Evolutionary conservation across 768 basidiomycete genomes (phyloP).

Genomic region (Termitomyces sp.): DNA sequence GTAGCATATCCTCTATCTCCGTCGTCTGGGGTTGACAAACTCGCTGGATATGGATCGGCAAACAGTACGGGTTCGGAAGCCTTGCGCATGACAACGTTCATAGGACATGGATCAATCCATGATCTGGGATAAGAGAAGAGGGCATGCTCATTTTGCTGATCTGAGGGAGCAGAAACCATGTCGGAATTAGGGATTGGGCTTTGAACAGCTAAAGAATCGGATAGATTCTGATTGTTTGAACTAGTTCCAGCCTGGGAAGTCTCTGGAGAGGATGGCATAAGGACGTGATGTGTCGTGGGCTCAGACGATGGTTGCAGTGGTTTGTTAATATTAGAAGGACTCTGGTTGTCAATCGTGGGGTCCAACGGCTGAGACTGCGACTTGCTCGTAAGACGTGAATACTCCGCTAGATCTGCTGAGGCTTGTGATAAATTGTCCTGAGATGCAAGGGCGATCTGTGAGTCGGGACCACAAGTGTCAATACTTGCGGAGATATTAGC

Average conservation of each 20-base stretch:
- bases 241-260: neutral
- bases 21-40: constrained; percentile 40
- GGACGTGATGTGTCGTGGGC: too few relatives aligned
- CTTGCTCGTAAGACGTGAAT: neutral
- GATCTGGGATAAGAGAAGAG: neutral
- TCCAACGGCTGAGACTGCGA: neutral
- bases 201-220: neutral
- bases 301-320: neutral
- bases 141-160: neutral
- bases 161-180: neutral
- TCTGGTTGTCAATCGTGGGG: neutral
- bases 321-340: neutral
- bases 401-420: neutral
- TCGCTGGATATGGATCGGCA: constrained; percentile 45
- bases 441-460: neutral
- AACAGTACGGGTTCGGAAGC: constrained; percentile 32
- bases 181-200: neutral
- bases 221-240: too few relatives aligned
- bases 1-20: neutral
- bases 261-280: neutral
- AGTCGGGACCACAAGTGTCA: neutral
- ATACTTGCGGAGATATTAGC: neutral
- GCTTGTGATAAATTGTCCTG: neutral
- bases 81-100: constrained; percentile 16
- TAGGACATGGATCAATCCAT: constrained; percentile 4